These are phyloP conservation scores for Dichomitus squalens DNA, from an alignment of 1,284 basidiomycete genomes.

Conservation along the genomic window DNA sequence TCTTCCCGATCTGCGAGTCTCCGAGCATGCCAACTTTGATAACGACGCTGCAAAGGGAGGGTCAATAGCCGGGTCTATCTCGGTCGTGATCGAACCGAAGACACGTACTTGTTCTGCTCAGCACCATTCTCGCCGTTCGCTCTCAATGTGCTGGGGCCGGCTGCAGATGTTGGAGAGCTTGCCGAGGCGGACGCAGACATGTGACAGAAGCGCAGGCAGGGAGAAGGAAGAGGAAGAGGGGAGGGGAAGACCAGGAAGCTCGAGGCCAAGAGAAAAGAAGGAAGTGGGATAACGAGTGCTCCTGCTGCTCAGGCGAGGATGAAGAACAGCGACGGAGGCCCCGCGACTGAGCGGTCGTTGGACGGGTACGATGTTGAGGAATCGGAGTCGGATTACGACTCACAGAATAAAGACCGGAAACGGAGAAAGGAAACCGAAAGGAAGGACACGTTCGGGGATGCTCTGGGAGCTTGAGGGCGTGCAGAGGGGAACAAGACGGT, in stretches of 20 bases:
- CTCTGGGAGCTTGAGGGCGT: conserved; percentile 24
- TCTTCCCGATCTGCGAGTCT: conserved; percentile 98
- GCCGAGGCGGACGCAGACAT: conserved; percentile 38
- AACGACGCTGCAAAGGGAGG: conserved; percentile 66
- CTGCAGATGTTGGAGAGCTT: conserved; percentile 42
- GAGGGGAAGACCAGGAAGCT: background rate
- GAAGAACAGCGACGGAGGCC: conserved; percentile 13
- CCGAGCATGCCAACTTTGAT: conserved; percentile 99
- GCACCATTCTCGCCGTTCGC: conserved; percentile 58
- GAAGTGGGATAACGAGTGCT: conserved; percentile 21
- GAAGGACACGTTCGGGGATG: conserved; percentile 34
- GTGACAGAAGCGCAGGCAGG: conserved; percentile 21
- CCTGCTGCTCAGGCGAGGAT: conserved; percentile 20
- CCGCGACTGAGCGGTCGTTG: conserved; percentile 20
- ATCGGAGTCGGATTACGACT: conserved; percentile 9
- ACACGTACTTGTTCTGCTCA: conserved; percentile 70
- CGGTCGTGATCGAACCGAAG: conserved; percentile 2
- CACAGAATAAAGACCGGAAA: conserved; percentile 14
- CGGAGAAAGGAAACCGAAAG: conserved; percentile 29
- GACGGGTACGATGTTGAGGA: conserved; percentile 8
- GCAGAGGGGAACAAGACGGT: conserved; percentile 18
- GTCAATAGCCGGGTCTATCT: conserved; percentile 1
- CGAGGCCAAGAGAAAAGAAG: conserved; percentile 9
- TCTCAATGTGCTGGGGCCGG: conserved; percentile 50
- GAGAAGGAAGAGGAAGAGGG: conserved; percentile 3